phyloP scores from a whole-genome alignment of 768 basidiomycete species.

The Mycena leptocephala region DNA sequence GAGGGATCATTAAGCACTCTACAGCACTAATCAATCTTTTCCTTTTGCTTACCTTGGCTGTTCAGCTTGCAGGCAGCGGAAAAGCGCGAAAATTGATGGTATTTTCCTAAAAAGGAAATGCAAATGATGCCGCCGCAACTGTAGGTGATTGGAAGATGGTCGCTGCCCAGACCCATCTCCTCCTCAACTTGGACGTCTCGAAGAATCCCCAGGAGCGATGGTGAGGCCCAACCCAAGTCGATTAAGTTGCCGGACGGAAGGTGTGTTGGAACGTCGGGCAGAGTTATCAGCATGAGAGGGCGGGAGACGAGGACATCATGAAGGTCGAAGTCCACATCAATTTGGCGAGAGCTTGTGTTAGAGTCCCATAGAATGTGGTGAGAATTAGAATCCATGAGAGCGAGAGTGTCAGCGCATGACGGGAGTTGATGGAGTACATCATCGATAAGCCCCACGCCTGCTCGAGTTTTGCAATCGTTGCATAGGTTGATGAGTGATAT shows the following conservation, averaged over 20 bases:
- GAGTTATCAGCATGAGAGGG: neutral
- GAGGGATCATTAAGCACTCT: no score
- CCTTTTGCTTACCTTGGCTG: no score
- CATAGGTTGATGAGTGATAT: neutral
- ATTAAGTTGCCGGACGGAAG: neutral
- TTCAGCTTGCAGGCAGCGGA: no score
- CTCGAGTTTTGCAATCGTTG: slow-evolving; percentile 1
- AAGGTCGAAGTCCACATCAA: neutral
- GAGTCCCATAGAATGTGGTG: slow-evolving; percentile 17
- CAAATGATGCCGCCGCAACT: no score
- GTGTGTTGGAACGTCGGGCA: slow-evolving; percentile 5
- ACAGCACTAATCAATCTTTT: no score
- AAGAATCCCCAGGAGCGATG: neutral
- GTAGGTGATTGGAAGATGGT: neutral
- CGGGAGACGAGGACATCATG: neutral
- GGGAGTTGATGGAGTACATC: neutral
- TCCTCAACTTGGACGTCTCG: neutral
- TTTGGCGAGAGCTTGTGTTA: neutral
- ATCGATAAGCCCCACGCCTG: neutral
- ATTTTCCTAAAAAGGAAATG: no score
- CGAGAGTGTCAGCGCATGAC: neutral
- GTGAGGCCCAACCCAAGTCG: neutral
- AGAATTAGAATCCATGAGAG: neutral
- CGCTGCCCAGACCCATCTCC: neutral
- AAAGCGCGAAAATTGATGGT: no score